phyloP scores from a whole-genome alignment of 2,329 filamentous ascomycete species.

The Nigrospora sphaerica region DNA sequence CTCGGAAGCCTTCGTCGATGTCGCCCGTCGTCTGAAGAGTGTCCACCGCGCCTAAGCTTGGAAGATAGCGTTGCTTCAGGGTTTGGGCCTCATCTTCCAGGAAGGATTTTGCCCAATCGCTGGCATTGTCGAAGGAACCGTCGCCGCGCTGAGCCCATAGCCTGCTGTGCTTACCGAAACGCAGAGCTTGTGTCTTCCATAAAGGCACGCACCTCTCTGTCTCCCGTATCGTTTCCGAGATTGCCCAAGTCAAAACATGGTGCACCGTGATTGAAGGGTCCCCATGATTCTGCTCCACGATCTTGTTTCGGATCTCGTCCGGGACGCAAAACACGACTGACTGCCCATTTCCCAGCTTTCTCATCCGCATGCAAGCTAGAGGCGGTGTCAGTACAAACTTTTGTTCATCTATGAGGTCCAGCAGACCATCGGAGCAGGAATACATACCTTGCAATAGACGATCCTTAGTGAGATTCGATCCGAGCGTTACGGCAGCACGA shows the following conservation, averaged over 20 bases:
- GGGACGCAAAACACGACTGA: slow-evolving; percentile 55
- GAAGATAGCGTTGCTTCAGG: slow-evolving; percentile 45
- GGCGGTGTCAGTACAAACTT: too few relatives aligned
- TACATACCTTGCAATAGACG: slow-evolving; percentile 56
- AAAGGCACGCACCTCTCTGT: slow-evolving; percentile 42
- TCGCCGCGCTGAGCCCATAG: too few relatives aligned
- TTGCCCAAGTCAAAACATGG: slow-evolving; percentile 54
- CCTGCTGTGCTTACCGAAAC: slow-evolving; percentile 10
- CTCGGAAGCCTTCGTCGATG: background rate
- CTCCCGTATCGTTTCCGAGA: slow-evolving; percentile 48
- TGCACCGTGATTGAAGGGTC: slow-evolving; percentile 31
- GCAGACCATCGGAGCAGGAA: background rate
- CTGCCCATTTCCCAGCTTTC: slow-evolving; percentile 60
- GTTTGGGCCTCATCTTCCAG: slow-evolving; percentile 48
- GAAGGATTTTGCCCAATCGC: slow-evolving; percentile 30
- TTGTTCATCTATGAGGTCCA: too few relatives aligned
- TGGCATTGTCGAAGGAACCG: slow-evolving; percentile 8
- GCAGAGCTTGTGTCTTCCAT: slow-evolving; percentile 54
- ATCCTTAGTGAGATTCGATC: slow-evolving; percentile 60
- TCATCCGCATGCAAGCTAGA: slow-evolving; percentile 63
- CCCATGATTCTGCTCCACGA: slow-evolving; percentile 21
- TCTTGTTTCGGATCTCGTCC: slow-evolving; percentile 49
- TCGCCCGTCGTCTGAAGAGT: background rate
- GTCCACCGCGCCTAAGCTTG: slow-evolving; percentile 8
- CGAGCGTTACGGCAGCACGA: slow-evolving; percentile 61